Percentiles rank a stretch among this genome's conserved stretches.
Evolutionary conservation across 805 yeast species (phyloP).

Genomic region (Ogataea corticis): DNA sequence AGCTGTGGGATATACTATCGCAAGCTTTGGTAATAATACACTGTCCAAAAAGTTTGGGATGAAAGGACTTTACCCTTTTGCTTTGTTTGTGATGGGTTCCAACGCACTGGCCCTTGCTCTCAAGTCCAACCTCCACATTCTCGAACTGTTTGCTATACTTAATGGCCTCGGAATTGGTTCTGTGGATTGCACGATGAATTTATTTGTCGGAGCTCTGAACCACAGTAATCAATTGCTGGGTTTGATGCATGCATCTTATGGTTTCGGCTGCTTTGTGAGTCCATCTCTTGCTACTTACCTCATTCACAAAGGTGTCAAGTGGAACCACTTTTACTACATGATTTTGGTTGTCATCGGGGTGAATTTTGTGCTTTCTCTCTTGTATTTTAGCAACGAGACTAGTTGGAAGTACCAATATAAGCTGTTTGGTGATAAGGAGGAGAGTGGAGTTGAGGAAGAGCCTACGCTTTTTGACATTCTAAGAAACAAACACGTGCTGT

Average conservation of each 20-base stretch:
- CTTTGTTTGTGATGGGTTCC: constrained; percentile 12
- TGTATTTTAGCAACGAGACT: constrained; percentile 44
- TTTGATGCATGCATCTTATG: constrained; percentile 52
- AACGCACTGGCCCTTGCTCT: constrained; percentile 34
- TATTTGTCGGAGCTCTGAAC: constrained; percentile 49
- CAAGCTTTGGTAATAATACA: constrained; percentile 50
- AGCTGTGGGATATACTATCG: constrained; percentile 53
- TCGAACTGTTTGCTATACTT: constrained; percentile 40
- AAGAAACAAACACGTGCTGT: constrained; percentile 39
- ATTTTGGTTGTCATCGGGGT: constrained; percentile 32
- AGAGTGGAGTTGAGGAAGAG: constrained; percentile 21
- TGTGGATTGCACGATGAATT: constrained; percentile 55
- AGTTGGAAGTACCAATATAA: constrained; percentile 42
- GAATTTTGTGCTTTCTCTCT: constrained; percentile 26
- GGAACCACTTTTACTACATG: constrained; percentile 48
- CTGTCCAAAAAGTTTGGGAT: constrained; percentile 48
- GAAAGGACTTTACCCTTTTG: constrained; percentile 41
- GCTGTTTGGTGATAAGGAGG: constrained; percentile 12
- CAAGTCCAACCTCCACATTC: constrained; percentile 43
- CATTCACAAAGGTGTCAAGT: constrained; percentile 38
- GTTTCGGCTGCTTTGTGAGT: constrained; percentile 53
- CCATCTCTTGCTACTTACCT: constrained; percentile 47
- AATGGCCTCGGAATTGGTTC: constrained; percentile 59
- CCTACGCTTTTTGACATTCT: constrained; percentile 28
- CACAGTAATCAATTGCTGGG: constrained; percentile 54